Evolutionary conservation across 2,329 filamentous ascomycete species (phyloP).

Genomic region (Nakataea oryzae): DNA sequence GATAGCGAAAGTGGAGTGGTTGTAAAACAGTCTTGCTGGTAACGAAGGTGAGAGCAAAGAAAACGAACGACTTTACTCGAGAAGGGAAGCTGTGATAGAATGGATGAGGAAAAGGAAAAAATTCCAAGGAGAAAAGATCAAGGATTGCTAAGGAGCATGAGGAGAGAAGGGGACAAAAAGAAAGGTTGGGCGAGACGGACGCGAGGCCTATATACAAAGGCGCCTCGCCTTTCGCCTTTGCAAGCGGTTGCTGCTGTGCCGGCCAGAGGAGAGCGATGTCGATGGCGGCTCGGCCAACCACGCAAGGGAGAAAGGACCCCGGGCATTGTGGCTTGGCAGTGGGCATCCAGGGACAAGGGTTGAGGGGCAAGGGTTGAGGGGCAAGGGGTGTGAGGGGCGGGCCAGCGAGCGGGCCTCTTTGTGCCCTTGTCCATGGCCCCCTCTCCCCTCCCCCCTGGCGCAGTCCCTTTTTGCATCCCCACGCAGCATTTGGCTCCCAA

Average conservation of each 20-base stretch:
- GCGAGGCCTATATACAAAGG: not conserved
- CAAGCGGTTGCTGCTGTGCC: not conserved
- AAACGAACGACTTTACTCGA: conserved; percentile 44
- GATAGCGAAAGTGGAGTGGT: conserved; percentile 13
- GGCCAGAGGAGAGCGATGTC: not conserved
- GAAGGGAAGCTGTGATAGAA: not conserved
- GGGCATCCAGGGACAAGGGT: not conserved
- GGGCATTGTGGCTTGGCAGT: not conserved
- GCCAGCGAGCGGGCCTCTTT: not conserved
- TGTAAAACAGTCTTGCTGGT: conserved; percentile 1
- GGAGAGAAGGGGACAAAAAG: conserved; percentile 6
- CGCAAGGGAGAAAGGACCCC: not conserved
- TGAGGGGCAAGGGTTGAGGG: not conserved
- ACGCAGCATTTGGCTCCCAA: not conserved
- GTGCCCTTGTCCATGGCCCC: not conserved
- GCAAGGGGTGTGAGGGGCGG: not conserved
- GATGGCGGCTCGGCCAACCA: not conserved
- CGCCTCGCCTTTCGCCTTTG: too few species aligned
- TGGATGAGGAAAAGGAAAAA: conserved; percentile 14
- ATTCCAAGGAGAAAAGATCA: conserved; percentile 16
- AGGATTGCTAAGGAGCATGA: conserved; percentile 9
- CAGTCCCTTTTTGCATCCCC: not conserved
- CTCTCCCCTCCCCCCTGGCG: not conserved
- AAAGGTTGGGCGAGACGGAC: conserved; percentile 6
- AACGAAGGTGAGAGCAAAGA: conserved; percentile 19